These are phyloP conservation scores for Lichtheimia hyalospora DNA, from an alignment of 371 early-diverging fungal species.

Conservation along the genomic window DNA sequence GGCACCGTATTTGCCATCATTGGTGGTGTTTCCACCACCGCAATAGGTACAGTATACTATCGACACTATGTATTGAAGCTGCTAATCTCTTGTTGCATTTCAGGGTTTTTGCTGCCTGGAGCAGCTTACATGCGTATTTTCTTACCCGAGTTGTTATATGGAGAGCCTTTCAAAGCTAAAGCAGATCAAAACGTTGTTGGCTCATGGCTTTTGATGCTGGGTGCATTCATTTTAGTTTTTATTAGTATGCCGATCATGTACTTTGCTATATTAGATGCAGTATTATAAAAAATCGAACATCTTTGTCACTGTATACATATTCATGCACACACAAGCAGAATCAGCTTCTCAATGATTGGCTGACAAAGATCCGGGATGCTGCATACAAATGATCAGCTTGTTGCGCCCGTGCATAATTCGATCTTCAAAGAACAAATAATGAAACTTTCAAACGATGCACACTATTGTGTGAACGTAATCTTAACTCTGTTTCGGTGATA, in stretches of 20 bases:
- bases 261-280: conserved; percentile 27
- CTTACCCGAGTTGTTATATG: conserved; percentile 28
- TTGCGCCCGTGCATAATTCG: too few species aligned
- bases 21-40: conserved; percentile 58
- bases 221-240: conserved; percentile 17
- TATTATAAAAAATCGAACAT: background rate
- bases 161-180: background rate
- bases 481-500: too few species aligned
- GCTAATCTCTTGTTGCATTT: conserved; percentile 1
- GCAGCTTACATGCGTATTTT: conserved; percentile 34
- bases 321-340: too few species aligned
- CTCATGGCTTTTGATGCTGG: conserved; percentile 20
- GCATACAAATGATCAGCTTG: too few species aligned
- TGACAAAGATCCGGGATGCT: too few species aligned
- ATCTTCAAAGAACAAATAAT: too few species aligned
- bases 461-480: too few species aligned
- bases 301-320: too few species aligned
- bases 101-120: conserved; percentile 41
- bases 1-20: conserved; percentile 54
- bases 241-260: conserved; percentile 34
- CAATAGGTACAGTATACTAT: conserved; percentile 23
- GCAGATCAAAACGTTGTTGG: conserved; percentile 7
- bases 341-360: too few species aligned
- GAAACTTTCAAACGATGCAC: too few species aligned
- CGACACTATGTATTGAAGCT: background rate